These are phyloP conservation scores for Ustilago shanxiensis DNA, from an alignment of 1,284 basidiomycete species.

Conservation along the genomic window DNA sequence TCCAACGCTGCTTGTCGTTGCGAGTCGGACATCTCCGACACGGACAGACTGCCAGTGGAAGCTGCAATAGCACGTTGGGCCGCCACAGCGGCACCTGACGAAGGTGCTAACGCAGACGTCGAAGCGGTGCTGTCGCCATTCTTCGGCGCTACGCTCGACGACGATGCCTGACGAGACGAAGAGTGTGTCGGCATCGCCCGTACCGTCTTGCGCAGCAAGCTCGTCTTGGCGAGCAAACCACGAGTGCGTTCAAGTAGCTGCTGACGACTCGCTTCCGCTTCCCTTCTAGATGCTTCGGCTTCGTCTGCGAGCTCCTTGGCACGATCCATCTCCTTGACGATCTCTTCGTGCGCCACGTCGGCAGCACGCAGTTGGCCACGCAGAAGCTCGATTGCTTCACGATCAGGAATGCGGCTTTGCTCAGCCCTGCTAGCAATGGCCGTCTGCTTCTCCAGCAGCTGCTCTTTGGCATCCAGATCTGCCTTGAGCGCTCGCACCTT, in stretches of 20 bases:
- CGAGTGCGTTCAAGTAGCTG: conserved; percentile 46
- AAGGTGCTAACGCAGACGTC: conserved; percentile 9
- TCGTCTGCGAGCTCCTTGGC: conserved; percentile 52
- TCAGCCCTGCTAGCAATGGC: conserved; percentile 25
- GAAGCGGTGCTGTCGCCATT: conserved; percentile 13
- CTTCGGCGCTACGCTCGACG: conserved; percentile 15
- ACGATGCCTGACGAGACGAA: conserved; percentile 45
- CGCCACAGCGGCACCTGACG: conserved; percentile 13
- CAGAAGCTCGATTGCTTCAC: conserved; percentile 53
- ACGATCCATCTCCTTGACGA: conserved; percentile 58
- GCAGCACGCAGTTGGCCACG: conserved; percentile 62
- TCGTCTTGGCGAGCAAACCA: conserved; percentile 43
- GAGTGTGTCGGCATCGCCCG: conserved; percentile 56
- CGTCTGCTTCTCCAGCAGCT: conserved; percentile 40
- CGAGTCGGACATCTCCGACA: conserved; percentile 49
- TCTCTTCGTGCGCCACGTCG: conserved; percentile 61
- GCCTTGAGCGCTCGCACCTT: conserved; percentile 52
- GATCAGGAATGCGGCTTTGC: conserved; percentile 37
- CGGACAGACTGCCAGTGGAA: conserved; percentile 38
- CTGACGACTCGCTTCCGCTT: conserved; percentile 51
- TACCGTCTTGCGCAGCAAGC: conserved; percentile 44
- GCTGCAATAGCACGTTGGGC: conserved; percentile 45
- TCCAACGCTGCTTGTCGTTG: conserved; percentile 53
- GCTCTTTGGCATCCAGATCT: conserved; percentile 45
- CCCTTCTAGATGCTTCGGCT: conserved; percentile 49